Conservation (phyloP, 1,139 yeast species). For the Kodamaea arcana region DNA sequence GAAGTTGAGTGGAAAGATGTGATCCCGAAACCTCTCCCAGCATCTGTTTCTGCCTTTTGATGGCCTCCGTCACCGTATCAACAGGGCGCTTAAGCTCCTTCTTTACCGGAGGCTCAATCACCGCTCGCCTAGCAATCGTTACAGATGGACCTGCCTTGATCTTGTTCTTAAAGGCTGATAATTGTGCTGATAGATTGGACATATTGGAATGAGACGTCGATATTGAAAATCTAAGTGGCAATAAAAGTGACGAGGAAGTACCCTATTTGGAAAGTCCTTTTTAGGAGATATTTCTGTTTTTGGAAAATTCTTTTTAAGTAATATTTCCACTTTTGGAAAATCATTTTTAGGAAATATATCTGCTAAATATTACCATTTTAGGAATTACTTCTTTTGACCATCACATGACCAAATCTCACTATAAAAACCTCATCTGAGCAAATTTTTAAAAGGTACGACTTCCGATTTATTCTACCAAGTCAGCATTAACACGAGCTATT, state of each 20-base stretch:
- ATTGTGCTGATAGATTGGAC: conserved; percentile 46
- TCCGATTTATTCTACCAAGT: not conserved
- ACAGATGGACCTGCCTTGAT: conserved; percentile 48
- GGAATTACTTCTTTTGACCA: too few relatives aligned
- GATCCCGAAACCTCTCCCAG: conserved; percentile 40
- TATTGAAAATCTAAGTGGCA: too few relatives aligned
- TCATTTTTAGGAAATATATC: too few relatives aligned
- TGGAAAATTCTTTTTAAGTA: too few relatives aligned
- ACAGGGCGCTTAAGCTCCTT: conserved; percentile 5
- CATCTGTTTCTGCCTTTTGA: conserved; percentile 33
- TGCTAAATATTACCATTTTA: too few relatives aligned
- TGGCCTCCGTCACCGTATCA: conserved; percentile 32
- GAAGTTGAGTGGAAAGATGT: conserved; percentile 75
- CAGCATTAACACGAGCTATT: conserved; percentile 3
- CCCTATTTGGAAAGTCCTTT: too few relatives aligned
- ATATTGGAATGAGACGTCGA: too few relatives aligned
- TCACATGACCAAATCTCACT: not conserved
- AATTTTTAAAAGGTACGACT: not conserved
- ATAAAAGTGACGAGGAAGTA: too few relatives aligned
- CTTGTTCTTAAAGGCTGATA: conserved; percentile 47
- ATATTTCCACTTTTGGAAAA: too few relatives aligned
- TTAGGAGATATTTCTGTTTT: too few relatives aligned
- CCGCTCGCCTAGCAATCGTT: conserved; percentile 28
- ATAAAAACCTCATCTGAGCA: not conserved
- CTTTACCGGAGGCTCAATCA: conserved; percentile 4